Conservation (phyloP, 129 eudicot species). For the Pittosporum tobira region DNA sequence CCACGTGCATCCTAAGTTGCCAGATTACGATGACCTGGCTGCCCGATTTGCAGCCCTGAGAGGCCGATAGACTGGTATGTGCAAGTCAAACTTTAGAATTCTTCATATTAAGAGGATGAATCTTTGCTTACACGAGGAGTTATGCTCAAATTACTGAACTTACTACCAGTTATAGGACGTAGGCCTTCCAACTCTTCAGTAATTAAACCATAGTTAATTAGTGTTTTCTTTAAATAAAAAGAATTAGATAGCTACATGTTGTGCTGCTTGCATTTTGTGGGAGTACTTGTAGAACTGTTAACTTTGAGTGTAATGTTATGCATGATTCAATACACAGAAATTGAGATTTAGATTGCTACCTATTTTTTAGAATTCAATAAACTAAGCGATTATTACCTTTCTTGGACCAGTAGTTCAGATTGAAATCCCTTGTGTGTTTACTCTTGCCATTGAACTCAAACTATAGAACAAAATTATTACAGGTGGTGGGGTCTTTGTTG, state of each 20-base stretch:
- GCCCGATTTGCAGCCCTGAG: slow-evolving; percentile 78
- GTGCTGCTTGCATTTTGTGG: not conserved
- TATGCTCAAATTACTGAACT: slow-evolving; percentile 8
- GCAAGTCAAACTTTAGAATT: not conserved
- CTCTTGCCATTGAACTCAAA: too few relatives aligned
- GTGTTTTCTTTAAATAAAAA: not conserved
- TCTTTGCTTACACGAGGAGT: not conserved
- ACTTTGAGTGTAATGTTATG: not conserved
- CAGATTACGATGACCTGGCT: slow-evolving; percentile 92
- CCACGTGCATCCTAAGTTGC: slow-evolving; percentile 95
- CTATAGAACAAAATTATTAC: too few relatives aligned
- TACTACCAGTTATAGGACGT: not conserved
- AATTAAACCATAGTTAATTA: not conserved
- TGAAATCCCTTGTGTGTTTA: too few relatives aligned
- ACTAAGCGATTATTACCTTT: not conserved
- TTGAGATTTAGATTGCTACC: not conserved
- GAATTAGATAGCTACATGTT: not conserved
- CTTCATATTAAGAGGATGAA: slow-evolving; percentile 1
- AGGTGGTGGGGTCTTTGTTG: too few relatives aligned
- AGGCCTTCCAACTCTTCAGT: slow-evolving; percentile 1
- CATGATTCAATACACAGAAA: slow-evolving; percentile 2
- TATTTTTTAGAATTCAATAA: too few relatives aligned
- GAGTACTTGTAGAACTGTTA: slow-evolving; percentile 5
- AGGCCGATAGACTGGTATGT: slow-evolving; percentile 30
- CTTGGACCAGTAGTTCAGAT: not conserved